Conservation (phyloP, 2,329 filamentous ascomycete genomes). For the Pyricularia sp. region DNA sequence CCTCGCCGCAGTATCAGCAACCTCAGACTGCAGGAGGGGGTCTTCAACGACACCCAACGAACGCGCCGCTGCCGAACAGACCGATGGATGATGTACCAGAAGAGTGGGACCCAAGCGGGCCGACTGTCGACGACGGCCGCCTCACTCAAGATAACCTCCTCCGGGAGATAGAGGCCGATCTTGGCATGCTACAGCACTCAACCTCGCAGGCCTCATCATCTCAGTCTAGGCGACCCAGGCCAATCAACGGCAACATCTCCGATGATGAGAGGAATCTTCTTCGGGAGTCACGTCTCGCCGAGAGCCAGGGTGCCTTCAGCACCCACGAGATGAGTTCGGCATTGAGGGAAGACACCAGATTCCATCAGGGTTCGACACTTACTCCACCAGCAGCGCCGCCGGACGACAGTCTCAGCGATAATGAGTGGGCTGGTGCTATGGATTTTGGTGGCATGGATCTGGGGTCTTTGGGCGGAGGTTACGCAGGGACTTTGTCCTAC, state of each 20-base stretch:
- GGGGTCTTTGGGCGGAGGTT: constrained; percentile 65
- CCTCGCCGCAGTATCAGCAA: constrained; percentile 31
- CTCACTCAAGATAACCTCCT: constrained; percentile 43
- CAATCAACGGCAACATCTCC: constrained; percentile 35
- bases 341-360: constrained; percentile 64
- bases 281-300: constrained; percentile 61
- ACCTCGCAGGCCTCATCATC: constrained; percentile 6
- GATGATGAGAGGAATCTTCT: constrained; percentile 37
- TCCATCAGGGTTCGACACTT: constrained; percentile 36
- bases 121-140: constrained; percentile 24
- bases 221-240: constrained; percentile 27
- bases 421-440: constrained; percentile 46
- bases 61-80: constrained; percentile 48
- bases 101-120: constrained; percentile 31
- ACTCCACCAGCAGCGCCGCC: constrained; percentile 37
- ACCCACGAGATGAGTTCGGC: constrained; percentile 76
- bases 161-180: constrained; percentile 47
- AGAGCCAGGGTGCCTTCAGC: constrained; percentile 79
- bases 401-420: constrained; percentile 53
- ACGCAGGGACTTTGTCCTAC: constrained; percentile 41
- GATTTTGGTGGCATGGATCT: constrained; percentile 51
- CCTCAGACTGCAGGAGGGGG: constrained; percentile 30
- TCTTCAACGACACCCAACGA: constrained; percentile 48
- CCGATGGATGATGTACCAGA: constrained; percentile 36
- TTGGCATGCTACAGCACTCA: constrained; percentile 25